These are phyloP conservation scores for Vaccinium myrtillus DNA, from an alignment of 148 eudicot species.

Conservation along the genomic window DNA sequence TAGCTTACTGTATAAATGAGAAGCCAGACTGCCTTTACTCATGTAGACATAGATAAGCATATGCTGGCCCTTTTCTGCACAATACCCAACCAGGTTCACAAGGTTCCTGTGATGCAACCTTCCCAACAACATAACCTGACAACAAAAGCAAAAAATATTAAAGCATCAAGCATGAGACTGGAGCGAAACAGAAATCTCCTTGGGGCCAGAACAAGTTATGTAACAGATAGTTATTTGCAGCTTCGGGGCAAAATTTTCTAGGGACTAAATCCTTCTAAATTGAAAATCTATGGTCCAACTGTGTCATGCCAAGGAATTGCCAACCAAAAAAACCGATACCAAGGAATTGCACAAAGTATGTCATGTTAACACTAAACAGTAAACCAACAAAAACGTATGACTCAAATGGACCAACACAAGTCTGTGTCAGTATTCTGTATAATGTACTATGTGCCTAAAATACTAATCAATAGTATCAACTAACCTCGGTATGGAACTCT, in stretches of 20 bases:
- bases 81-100: slow-evolving; percentile 92
- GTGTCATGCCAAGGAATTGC: neutral
- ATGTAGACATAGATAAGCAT: slow-evolving; percentile 89
- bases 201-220: neutral
- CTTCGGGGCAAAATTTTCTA: neutral
- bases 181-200: neutral
- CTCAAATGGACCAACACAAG: neutral
- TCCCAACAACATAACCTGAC: slow-evolving; percentile 83
- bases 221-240: neutral
- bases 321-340: neutral
- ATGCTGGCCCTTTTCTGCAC: slow-evolving; percentile 88
- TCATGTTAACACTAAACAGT: neutral
- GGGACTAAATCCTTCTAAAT: neutral
- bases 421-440: neutral
- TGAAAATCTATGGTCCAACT: neutral
- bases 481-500: slow-evolving; percentile 94
- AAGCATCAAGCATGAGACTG: neutral
- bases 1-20: slow-evolving; percentile 82
- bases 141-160: slow-evolving; percentile 17
- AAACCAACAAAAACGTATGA: neutral
- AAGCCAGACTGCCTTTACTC: slow-evolving; percentile 89
- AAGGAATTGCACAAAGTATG: neutral
- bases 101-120: slow-evolving; percentile 97
- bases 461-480: slow-evolving; percentile 5
- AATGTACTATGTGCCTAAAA: neutral